Evolutionary conservation across 306 rosid species (phyloP).

Genomic region (Vigna angularis): DNA sequence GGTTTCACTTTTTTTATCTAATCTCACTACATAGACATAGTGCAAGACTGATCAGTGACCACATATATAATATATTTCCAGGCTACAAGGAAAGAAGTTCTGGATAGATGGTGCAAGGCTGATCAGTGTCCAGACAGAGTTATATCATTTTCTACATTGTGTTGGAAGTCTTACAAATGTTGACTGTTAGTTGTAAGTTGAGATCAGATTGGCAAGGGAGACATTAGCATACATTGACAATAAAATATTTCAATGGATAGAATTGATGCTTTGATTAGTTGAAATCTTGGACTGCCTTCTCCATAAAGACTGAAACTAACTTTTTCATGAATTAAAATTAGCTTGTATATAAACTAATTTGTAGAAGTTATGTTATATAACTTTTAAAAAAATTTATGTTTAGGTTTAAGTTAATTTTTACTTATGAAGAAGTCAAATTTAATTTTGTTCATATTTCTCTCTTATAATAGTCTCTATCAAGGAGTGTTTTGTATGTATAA

Average conservation of each 20-base stretch:
- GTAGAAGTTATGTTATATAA: too few species aligned
- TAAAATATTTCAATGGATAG: background rate
- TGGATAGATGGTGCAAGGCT: background rate
- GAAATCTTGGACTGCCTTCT: background rate
- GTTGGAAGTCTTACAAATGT: conserved; percentile 13
- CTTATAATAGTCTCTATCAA: too few species aligned
- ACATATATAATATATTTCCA: background rate
- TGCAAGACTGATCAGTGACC: background rate
- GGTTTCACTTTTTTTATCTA: background rate
- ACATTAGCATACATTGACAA: background rate
- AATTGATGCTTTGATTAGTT: background rate
- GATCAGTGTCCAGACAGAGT: too few species aligned
- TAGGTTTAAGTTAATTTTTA: too few species aligned
- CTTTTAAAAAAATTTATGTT: too few species aligned
- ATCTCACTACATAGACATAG: background rate
- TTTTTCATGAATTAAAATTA: too few species aligned
- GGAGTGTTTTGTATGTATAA: background rate
- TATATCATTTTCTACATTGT: background rate
- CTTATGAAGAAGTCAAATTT: too few species aligned
- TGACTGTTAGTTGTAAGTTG: background rate
- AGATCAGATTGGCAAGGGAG: background rate
- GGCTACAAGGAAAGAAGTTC: conserved; percentile 18
- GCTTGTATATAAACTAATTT: too few species aligned
- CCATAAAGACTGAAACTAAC: too few species aligned
- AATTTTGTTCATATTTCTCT: too few species aligned